phyloP scores from a whole-genome alignment of 768 basidiomycete species.

The Aureoboletus auriporus region DNA sequence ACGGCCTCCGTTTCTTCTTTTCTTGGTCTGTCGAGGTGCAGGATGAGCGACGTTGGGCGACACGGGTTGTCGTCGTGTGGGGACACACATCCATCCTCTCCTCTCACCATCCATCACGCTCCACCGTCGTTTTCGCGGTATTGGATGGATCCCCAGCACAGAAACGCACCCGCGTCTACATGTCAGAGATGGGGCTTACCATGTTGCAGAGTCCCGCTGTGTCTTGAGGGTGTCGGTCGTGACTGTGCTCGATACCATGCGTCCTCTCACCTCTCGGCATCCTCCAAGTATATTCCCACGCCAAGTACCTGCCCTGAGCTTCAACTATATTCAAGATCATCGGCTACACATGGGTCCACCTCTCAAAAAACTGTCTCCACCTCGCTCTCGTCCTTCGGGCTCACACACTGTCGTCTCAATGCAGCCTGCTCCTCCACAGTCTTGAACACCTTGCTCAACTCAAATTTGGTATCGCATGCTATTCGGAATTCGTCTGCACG shows the following conservation, averaged over 20 bases:
- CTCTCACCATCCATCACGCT: conserved; percentile 5
- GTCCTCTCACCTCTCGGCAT: conserved; percentile 13
- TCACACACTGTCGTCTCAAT: conserved; percentile 29
- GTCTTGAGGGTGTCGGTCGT: conserved; percentile 13
- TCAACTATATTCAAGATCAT: neutral
- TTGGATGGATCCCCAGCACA: conserved; percentile 1
- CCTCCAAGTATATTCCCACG: conserved; percentile 22
- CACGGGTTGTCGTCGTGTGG: neutral
- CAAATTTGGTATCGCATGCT: conserved; percentile 51
- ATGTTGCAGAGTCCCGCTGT: conserved; percentile 21
- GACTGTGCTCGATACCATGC: too few relatives aligned
- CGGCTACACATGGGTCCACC: neutral
- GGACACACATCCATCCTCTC: conserved; percentile 9
- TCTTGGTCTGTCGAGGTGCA: conserved; percentile 71
- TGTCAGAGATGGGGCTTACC: conserved; percentile 22
- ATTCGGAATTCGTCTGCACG: conserved; percentile 59
- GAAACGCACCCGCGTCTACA: neutral
- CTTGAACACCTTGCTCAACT: conserved; percentile 66
- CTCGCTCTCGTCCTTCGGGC: conserved; percentile 17
- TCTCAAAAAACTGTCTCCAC: conserved; percentile 24
- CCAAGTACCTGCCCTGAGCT: conserved; percentile 26
- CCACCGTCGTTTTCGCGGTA: neutral
- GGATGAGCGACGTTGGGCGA: too few relatives aligned
- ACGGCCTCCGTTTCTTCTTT: conserved; percentile 98
- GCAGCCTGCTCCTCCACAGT: conserved; percentile 44